Percentiles rank a stretch among this genome's conserved stretches.
Conservation (phyloP, 1,139 yeast species). For the Candida sojae region DNA sequence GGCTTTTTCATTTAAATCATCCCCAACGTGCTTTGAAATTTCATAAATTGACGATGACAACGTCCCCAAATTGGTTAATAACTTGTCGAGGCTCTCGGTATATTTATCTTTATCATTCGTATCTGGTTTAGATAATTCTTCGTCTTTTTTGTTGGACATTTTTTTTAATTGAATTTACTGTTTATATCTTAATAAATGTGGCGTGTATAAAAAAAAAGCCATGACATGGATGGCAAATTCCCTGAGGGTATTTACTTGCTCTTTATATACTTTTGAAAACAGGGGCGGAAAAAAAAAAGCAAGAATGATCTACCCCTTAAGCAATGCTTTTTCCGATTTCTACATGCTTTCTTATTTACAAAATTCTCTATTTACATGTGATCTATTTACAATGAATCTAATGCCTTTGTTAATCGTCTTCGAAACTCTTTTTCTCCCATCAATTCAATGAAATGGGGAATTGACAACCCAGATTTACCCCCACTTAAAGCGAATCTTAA, state of each 20-base stretch:
- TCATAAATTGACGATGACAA: constrained; percentile 17
- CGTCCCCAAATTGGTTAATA: constrained; percentile 16
- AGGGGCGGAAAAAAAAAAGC: neutral
- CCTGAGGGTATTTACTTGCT: neutral
- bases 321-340: neutral
- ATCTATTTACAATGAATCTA: constrained; percentile 10
- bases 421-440: constrained; percentile 52
- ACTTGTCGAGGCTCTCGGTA: constrained; percentile 19
- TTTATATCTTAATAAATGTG: neutral
- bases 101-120: constrained; percentile 18
- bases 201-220: neutral
- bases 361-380: neutral
- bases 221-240: neutral
- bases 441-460: constrained; percentile 59
- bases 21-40: constrained; percentile 26
- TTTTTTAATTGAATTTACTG: neutral
- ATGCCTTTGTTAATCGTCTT: constrained; percentile 35
- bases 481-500: constrained; percentile 77
- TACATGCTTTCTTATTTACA: neutral
- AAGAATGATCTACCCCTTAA: neutral
- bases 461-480: constrained; percentile 66
- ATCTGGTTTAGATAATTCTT: neutral
- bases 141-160: constrained; percentile 4
- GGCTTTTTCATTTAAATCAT: constrained; percentile 25
- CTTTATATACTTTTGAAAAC: neutral